Conservation (phyloP, 768 basidiomycete genomes). For the Tylopilus intermedius region DNA sequence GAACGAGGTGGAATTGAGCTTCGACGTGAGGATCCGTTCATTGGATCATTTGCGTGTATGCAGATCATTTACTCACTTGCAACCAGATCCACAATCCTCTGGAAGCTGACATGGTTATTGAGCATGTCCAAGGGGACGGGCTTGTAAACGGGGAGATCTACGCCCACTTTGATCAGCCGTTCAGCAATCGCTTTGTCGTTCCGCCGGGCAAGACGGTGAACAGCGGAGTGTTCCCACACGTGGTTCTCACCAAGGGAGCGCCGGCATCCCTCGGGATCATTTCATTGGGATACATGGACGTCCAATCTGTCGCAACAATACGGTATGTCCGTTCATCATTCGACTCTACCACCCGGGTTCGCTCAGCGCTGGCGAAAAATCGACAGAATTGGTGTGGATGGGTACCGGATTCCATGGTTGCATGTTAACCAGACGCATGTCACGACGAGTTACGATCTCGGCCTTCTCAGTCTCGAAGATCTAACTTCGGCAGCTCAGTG, state of each 20-base stretch:
- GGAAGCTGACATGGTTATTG: conserved; percentile 51
- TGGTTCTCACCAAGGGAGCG: conserved; percentile 56
- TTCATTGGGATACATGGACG: conserved; percentile 49
- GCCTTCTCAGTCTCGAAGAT: conserved; percentile 16
- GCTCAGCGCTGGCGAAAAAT: neutral
- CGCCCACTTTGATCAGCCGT: conserved; percentile 54
- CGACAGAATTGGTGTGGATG: conserved; percentile 41
- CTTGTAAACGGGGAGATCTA: conserved; percentile 49
- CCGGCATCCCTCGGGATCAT: conserved; percentile 54
- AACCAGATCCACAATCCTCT: conserved; percentile 51
- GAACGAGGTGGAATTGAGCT: conserved; percentile 50
- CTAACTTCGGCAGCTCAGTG: conserved; percentile 14
- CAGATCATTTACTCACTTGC: neutral
- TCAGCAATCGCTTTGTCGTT: conserved; percentile 51
- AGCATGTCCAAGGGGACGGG: conserved; percentile 53
- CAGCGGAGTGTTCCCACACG: conserved; percentile 54
- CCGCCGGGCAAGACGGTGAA: conserved; percentile 56
- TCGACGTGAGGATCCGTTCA: conserved; percentile 42
- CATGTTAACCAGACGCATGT: conserved; percentile 51
- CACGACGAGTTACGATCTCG: conserved; percentile 42
- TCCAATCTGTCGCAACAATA: conserved; percentile 44
- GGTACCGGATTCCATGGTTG: conserved; percentile 65
- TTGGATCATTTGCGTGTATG: neutral
- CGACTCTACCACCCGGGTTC: neutral
- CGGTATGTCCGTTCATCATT: conserved; percentile 21